Percentiles rank a stretch among this genome's conserved stretches.
phyloP scores from a whole-genome alignment of 2,329 filamentous ascomycete species.

The Dryadomyces quercivorus region DNA sequence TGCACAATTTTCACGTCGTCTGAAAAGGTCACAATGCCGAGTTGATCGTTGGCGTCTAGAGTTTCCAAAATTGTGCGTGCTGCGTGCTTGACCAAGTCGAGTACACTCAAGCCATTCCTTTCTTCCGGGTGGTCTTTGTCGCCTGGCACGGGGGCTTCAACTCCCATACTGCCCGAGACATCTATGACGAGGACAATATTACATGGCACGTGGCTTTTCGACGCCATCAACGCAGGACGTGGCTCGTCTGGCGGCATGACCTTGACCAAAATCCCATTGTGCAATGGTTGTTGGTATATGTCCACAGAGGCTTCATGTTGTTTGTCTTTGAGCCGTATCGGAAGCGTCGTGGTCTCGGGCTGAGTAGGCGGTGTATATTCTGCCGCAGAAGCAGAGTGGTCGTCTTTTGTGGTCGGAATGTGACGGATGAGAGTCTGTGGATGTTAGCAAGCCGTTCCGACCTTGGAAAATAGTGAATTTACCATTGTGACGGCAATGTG shows the following conservation, averaged over 20 bases:
- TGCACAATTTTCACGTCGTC: slow-evolving; percentile 23
- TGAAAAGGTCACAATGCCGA: slow-evolving; percentile 46
- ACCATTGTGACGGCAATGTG: no score
- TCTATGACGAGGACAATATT: slow-evolving; percentile 52
- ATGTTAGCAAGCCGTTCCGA: no score
- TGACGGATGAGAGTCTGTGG: no score
- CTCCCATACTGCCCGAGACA: slow-evolving; percentile 44
- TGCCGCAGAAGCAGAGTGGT: no score
- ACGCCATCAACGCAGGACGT: background rate
- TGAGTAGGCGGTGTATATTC: background rate
- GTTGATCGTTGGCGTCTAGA: slow-evolving; percentile 37
- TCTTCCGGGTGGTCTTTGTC: slow-evolving; percentile 27
- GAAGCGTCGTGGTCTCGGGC: background rate
- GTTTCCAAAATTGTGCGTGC: slow-evolving; percentile 43
- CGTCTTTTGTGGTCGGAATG: no score
- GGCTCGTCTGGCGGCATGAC: background rate
- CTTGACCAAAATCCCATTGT: background rate
- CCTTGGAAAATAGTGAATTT: no score
- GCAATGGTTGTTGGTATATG: background rate
- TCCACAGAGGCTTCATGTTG: background rate
- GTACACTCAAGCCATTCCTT: slow-evolving; percentile 36
- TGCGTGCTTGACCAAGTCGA: slow-evolving; percentile 50
- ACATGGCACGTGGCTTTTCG: slow-evolving; percentile 31
- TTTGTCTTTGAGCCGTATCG: background rate
- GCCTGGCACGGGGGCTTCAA: slow-evolving; percentile 31